A percentile compares a stretch with the other conserved stretches of the same genome.
phyloP scores from a whole-genome alignment of 306 rosid genomes.

The Cicer pinnatifidum region DNA sequence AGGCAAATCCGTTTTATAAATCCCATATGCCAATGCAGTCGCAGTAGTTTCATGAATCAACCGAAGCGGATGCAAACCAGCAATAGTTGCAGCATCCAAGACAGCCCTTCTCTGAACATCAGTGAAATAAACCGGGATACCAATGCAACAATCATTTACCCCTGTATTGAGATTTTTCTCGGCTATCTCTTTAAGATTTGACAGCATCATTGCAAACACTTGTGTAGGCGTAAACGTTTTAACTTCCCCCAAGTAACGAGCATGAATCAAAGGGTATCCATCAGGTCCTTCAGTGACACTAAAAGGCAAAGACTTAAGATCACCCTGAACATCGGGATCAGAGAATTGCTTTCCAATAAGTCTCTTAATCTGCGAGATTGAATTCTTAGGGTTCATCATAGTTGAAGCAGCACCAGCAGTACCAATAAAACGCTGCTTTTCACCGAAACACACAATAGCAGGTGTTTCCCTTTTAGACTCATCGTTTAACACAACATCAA shows the following conservation, averaged over 20 bases:
- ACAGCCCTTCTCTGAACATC: conserved; percentile 94
- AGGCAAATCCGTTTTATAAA: conserved; percentile 88
- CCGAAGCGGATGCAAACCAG: conserved; percentile 85
- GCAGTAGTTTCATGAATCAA: conserved; percentile 91
- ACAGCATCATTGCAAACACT: conserved; percentile 78
- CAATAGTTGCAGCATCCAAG: conserved; percentile 87
- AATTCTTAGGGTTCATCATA: conserved; percentile 94
- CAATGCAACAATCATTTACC: conserved; percentile 90
- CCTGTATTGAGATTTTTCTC: conserved; percentile 77
- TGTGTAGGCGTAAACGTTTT: conserved; percentile 78
- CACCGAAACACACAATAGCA: conserved; percentile 88
- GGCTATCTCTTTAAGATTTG: conserved; percentile 77
- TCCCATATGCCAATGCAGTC: conserved; percentile 93
- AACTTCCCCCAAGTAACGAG: conserved; percentile 68
- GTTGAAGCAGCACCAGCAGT: conserved; percentile 95
- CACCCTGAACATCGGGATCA: conserved; percentile 81
- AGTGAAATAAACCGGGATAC: conserved; percentile 88
- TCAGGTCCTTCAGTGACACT: conserved; percentile 72
- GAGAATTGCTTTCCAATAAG: conserved; percentile 70
- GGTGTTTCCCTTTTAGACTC: conserved; percentile 97
- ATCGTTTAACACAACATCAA: conserved; percentile 94
- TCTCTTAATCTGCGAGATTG: conserved; percentile 81
- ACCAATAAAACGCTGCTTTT: conserved; percentile 90
- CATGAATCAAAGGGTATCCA: conserved; percentile 82
- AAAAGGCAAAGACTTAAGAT: conserved; percentile 74